Conservation (phyloP, 306 rosid genomes). For the Dryas octopetala region DNA sequence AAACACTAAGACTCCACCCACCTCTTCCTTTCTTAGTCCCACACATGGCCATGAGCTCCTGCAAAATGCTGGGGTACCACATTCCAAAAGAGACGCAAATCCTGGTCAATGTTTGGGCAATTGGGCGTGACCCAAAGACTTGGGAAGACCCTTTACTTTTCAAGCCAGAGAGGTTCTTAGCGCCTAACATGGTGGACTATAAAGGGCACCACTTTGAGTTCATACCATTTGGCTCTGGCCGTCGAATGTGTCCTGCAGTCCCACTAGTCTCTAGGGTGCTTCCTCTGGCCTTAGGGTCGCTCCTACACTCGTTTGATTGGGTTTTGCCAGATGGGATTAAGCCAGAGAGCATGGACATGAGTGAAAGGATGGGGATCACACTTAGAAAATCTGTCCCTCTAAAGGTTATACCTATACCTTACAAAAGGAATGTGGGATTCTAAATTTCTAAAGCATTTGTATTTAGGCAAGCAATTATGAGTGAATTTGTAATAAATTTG, state of each 20-base stretch:
- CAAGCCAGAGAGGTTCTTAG: conserved; percentile 77
- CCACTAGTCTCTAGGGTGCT: conserved; percentile 78
- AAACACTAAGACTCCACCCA: conserved; percentile 86
- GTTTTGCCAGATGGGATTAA: conserved; percentile 47
- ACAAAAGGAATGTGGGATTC: conserved; percentile 4
- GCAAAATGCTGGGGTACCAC: conserved; percentile 51
- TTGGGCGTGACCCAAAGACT: conserved; percentile 65
- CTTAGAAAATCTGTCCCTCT: conserved; percentile 64
- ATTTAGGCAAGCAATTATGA: neutral
- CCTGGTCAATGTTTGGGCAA: conserved; percentile 91
- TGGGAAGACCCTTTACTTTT: conserved; percentile 71
- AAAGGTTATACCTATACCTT: conserved; percentile 46
- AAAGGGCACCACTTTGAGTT: conserved; percentile 74
- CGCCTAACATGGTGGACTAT: conserved; percentile 41
- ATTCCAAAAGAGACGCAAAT: conserved; percentile 75
- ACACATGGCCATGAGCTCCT: conserved; percentile 71
- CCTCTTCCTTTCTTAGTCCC: conserved; percentile 95
- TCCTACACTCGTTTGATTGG: conserved; percentile 73
- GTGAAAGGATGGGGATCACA: conserved; percentile 76
- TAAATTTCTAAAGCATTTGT: neutral
- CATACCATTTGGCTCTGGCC: conserved; percentile 86
- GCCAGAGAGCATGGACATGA: conserved; percentile 79
- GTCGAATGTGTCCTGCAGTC: conserved; percentile 83
- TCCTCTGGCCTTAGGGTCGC: conserved; percentile 71
- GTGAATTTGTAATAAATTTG: neutral